These are phyloP conservation scores for Cubamyces sp. DNA, from an alignment of 768 basidiomycete species.

Conservation along the genomic window DNA sequence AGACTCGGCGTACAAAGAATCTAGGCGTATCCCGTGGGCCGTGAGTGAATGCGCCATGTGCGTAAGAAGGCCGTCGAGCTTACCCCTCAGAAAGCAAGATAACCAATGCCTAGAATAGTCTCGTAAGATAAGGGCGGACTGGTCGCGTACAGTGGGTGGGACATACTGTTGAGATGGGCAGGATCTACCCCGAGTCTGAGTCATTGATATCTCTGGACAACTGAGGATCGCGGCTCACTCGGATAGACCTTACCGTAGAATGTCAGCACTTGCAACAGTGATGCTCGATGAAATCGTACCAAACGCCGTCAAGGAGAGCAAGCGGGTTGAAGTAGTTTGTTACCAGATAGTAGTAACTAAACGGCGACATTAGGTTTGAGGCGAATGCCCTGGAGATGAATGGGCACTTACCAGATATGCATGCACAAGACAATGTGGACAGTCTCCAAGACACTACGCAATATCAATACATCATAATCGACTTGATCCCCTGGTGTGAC, in stretches of 20 bases:
- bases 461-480: too few species aligned
- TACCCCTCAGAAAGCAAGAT: conserved; percentile 7
- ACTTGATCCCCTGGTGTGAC: background rate
- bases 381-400: too few species aligned
- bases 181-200: background rate
- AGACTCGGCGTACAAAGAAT: conserved; percentile 13
- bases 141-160: too few species aligned
- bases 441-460: conserved; percentile 1
- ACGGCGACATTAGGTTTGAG: too few species aligned
- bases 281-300: background rate
- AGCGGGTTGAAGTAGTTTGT: conserved; percentile 13
- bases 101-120: background rate
- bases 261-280: too few species aligned
- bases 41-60: too few species aligned
- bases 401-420: conserved; percentile 1
- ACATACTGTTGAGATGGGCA: conserved; percentile 6
- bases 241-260: background rate
- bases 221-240: background rate
- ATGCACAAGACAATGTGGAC: conserved; percentile 11
- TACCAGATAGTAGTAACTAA: conserved; percentile 12
- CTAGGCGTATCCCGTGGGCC: too few species aligned
- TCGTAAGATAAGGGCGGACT: too few species aligned
- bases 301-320: background rate
- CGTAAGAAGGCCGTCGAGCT: too few species aligned
- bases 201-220: background rate